Evolutionary conservation across 768 basidiomycete species (phyloP), one percentile per base, ranked within the genome.

Genomic region (Pleurotus cornucopiae): DNA sequence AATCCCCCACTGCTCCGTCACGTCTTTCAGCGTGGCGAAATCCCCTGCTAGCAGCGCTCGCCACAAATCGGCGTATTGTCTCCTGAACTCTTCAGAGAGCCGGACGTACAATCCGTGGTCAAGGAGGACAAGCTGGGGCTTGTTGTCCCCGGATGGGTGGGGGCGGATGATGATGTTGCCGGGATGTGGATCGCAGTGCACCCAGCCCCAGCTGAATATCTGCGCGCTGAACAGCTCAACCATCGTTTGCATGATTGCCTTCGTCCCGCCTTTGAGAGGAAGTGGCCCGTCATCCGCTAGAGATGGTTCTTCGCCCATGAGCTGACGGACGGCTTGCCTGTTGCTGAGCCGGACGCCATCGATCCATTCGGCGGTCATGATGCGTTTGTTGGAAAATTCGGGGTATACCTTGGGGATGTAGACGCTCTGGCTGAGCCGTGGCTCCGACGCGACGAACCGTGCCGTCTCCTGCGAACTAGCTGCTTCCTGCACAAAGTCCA

Each of bases 171-270:
- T 82, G 57, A 95, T 80, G 69, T 96, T 92, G 7, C 89, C 88
- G 2, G 86, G 86, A 60, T 89, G 83, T 0, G 83, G 83, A 56
- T 85, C 83, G 64, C 92, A 92, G 68, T 91, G 86, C 3, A 94
- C 87, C 79, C 86, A 94, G 9, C 94, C 93, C 89, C 89, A 97
- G 57, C 81, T 80, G 68, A 97, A 98, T 70, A 94, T 94, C 75
- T 84, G 92, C 2, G 89, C 91, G 26, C 87, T 87, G 74, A 94
- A 94, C 2, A 93, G 76, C 58, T 91, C 87, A 38, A 94, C 85
- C 80, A 93, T 92, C 18, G 85, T 85, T 58, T 89, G 83, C 91
- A 97, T 93, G 55, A 91, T 76, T 30, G 78, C 71, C 51, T 74
- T 69, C 37, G 82, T 71, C 21, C 88, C 88, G 9, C 88, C 87